Evolutionary conservation across 441 rosid species (phyloP), one percentile per base, ranked within the genome.

Genomic region (Euphorbia celastroides): DNA sequence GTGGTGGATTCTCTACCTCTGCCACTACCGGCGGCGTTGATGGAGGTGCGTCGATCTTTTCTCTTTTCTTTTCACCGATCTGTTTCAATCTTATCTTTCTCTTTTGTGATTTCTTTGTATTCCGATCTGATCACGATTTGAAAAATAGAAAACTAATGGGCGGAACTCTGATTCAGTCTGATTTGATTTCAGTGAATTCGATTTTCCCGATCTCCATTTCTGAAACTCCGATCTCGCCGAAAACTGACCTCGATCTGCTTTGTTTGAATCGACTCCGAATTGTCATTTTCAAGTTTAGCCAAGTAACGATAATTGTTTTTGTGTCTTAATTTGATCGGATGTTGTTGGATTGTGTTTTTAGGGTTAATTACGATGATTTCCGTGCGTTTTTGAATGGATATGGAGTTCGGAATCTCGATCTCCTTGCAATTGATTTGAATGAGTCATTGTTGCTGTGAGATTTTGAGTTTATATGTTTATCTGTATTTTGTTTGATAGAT

Each of bases 241-340:
- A n/a, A n/a, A n/a, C n/a, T n/a, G n/a, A n/a, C n/a, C n/a, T n/a
- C n/a, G n/a, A n/a, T n/a, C n/a, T n/a, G n/a, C n/a, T n/a, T n/a
- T n/a, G n/a, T n/a, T n/a, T n/a, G n/a, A n/a, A n/a, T n/a, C n/a
- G n/a, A n/a, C n/a, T n/a, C n/a, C n/a, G n/a, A n/a, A n/a, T n/a
- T n/a, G n/a, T n/a, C 73, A 88, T 93, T 22, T 98, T 94, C 78
- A 92, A 87, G 88, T 92, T 89, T 73, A 92, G 98, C 75, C 95
- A 92, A 97, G 98, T 88, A 17, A 44, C 5, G 5, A 0, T 20
- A 7, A 12, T 9, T 14, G n/a, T 28, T 8, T 56, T 7, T 42
- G 42, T n/a, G 12, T 38, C 12, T 38, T 25, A 56, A 32, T 3
- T 51, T 62, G 3, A 44, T 68, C 7, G 57, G 12, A 10, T 26